Evolutionary conservation across 805 yeast species (phyloP).

Genomic region (Naumovozyma dairenensis): DNA sequence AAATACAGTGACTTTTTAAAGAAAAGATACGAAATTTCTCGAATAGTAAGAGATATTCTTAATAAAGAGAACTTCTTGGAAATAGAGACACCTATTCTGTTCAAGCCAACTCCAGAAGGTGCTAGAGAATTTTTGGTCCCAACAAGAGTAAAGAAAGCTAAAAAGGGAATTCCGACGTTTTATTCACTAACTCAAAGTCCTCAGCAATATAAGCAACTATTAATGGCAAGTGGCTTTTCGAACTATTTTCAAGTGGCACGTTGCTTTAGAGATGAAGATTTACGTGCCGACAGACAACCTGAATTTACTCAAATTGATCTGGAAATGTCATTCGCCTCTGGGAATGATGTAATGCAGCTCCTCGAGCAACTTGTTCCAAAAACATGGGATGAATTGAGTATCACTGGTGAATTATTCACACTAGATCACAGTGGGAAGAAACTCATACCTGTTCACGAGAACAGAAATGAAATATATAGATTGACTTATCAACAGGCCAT

Average conservation of each 20-base stretch:
- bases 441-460: neutral
- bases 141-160: slow-evolving; percentile 53
- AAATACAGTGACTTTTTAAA: slow-evolving; percentile 46
- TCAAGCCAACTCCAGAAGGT: slow-evolving; percentile 96
- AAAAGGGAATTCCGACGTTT: slow-evolving; percentile 32
- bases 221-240: slow-evolving; percentile 89
- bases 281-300: slow-evolving; percentile 91
- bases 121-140: slow-evolving; percentile 95
- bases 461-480: slow-evolving; percentile 29
- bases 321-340: slow-evolving; percentile 79
- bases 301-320: slow-evolving; percentile 96
- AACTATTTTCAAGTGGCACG: slow-evolving; percentile 84
- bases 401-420: slow-evolving; percentile 20
- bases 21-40: slow-evolving; percentile 47
- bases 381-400: slow-evolving; percentile 46
- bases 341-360: slow-evolving; percentile 53
- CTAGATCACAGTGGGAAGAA: slow-evolving; percentile 14
- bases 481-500: slow-evolving; percentile 64
- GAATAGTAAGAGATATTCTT: slow-evolving; percentile 35
- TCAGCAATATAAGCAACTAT: slow-evolving; percentile 89
- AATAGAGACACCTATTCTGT: slow-evolving; percentile 84
- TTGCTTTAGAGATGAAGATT: slow-evolving; percentile 94
- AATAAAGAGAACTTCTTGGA: slow-evolving; percentile 51
- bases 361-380: slow-evolving; percentile 47
- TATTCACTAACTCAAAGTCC: slow-evolving; percentile 97